These are phyloP conservation scores for Venturia carpophila DNA, from an alignment of 2,329 filamentous ascomycete species.

Conservation along the genomic window DNA sequence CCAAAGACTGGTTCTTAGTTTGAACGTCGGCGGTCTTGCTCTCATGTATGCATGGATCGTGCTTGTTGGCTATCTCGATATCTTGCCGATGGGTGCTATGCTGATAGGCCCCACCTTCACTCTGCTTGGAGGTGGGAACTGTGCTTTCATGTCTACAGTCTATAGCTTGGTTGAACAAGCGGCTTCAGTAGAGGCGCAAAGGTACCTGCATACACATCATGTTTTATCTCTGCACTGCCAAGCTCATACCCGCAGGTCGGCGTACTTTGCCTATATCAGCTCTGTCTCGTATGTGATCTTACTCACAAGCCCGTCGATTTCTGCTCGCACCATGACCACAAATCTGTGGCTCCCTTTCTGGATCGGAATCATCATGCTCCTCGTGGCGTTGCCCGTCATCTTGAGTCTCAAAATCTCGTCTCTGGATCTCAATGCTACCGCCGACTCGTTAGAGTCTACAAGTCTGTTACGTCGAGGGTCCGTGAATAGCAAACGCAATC, in stretches of 20 bases:
- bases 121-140: constrained; percentile 31
- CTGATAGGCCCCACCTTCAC: constrained; percentile 28
- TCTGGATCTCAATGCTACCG: background rate
- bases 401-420: background rate
- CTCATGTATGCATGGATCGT: constrained; percentile 25
- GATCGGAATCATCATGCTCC: constrained; percentile 25
- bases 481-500: background rate
- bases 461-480: background rate
- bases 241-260: background rate
- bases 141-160: constrained; percentile 31
- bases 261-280: constrained; percentile 22
- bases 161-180: constrained; percentile 30
- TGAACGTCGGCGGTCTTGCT: constrained; percentile 15
- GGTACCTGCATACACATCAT: background rate
- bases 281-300: constrained; percentile 28
- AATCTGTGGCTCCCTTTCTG: constrained; percentile 33
- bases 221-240: background rate
- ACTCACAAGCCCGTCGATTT: constrained; percentile 29
- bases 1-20: constrained; percentile 7
- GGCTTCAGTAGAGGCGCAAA: constrained; percentile 18
- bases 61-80: constrained; percentile 25
- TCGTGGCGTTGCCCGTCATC: constrained; percentile 7
- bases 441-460: background rate
- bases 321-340: constrained; percentile 29
- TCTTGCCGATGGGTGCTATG: constrained; percentile 28